Evolutionary conservation across 495 filamentous ascomycete species (phyloP), one percentile per base, ranked within the genome.

Genomic region (Hypomontagnella monticulosa): DNA sequence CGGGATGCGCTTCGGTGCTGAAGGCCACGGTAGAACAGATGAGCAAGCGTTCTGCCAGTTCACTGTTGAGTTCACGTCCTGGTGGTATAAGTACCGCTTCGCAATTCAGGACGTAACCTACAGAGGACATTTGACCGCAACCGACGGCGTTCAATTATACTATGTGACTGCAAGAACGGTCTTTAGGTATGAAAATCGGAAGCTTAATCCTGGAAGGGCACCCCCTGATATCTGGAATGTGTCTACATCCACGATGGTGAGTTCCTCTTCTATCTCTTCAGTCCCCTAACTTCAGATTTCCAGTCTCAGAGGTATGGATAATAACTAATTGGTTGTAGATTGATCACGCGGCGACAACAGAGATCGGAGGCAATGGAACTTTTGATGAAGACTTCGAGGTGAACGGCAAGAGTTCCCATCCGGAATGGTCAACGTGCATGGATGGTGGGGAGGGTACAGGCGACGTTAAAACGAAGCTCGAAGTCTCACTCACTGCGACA

Each of bases 1-100:
- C 1, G 11, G 11, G 12, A 55, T 68, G 59, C 27, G 12, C 19
- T 56, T 68, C 32, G 65, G 49, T 10, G 32, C 65, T 0, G 59
- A 59, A 37, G 65, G 59, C 1, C 65, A 68, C 18, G 65, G 65
- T 9, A 62, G 65, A n/a, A 63, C 65, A 7, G 65, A 68, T 15
- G 59, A 68, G 37, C 11, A 44, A 1, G 48, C 65, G 9, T 2
- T 27, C n/a, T 68, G 65, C n/a, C 65, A 68, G 9, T 68, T 68
- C 36, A 68, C 65, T 1, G 23, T 46, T 7, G 65, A 68, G 42
- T 63, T 59, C 8, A 59, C 48, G n/a, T 63, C 58, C 4, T 68
- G 65, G 65, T 63, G 65, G 59, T 68, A 68, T 10, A 63, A 63
- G 18, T 68, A 68, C 27, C 65, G 65, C 7, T 68, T 68, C 30